Evolutionary conservation across 2,329 filamentous ascomycete species (phyloP).

Genomic region (Trichoderma sp.): DNA sequence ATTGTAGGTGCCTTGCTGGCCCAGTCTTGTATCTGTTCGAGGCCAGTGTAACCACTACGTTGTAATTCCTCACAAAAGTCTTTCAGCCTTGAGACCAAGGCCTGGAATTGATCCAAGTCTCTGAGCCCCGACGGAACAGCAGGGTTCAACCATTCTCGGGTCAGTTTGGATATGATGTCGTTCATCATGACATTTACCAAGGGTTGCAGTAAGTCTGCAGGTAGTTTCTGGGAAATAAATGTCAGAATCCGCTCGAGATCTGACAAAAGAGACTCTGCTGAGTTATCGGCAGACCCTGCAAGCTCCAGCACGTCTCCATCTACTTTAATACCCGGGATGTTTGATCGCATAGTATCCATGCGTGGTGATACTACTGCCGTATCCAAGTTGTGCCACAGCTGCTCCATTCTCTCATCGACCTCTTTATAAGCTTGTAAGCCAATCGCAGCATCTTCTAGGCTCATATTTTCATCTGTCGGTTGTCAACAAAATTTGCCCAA

Average conservation of each 20-base stretch:
- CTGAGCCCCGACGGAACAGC: conserved; percentile 75
- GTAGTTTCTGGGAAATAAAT: conserved; percentile 58
- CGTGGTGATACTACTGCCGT: conserved; percentile 63
- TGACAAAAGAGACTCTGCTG: conserved; percentile 55
- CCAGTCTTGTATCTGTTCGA: conserved; percentile 74
- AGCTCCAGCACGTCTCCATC: conserved; percentile 50
- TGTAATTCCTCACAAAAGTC: conserved; percentile 68
- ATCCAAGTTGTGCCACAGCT: conserved; percentile 67
- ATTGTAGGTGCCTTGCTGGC: conserved; percentile 76
- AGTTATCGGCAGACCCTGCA: conserved; percentile 48
- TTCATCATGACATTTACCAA: conserved; percentile 74
- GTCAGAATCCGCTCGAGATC: conserved; percentile 57
- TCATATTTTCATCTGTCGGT: conserved; percentile 54
- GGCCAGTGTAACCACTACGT: conserved; percentile 63
- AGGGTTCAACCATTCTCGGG: conserved; percentile 73
- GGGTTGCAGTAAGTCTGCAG: conserved; percentile 58
- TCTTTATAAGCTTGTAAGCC: conserved; percentile 64
- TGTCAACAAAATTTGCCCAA: conserved; percentile 31
- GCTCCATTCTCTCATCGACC: conserved; percentile 61
- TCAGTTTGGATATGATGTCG: conserved; percentile 67
- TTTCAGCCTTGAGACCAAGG: conserved; percentile 65
- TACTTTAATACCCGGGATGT: conserved; percentile 47
- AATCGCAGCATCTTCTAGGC: conserved; percentile 56
- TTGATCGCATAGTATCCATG: conserved; percentile 48
- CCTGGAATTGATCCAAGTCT: conserved; percentile 73